Conservation (phyloP, 768 basidiomycete genomes). For the Calocera cornea region DNA sequence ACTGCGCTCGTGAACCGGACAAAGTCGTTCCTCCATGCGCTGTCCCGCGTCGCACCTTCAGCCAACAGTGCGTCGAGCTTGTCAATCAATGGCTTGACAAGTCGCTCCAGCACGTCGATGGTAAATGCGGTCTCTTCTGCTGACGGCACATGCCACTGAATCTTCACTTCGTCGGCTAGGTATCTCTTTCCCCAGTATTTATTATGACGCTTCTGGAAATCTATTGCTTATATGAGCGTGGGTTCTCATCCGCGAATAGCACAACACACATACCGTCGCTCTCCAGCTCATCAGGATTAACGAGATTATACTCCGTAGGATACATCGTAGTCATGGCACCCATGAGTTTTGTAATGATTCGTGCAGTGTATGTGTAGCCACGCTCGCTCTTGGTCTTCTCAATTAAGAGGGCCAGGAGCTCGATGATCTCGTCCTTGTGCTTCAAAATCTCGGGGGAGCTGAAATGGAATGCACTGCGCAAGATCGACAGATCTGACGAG, state of each 20-base stretch:
- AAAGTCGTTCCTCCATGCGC: conserved; percentile 59
- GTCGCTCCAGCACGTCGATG: conserved; percentile 56
- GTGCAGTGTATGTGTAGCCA: conserved; percentile 68
- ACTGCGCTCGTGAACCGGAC: conserved; percentile 53
- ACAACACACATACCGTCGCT: conserved; percentile 43
- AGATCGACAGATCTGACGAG: conserved; percentile 54
- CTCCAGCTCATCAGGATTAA: conserved; percentile 71
- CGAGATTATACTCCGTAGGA: conserved; percentile 61
- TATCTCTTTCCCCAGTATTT: conserved; percentile 70
- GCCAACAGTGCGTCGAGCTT: conserved; percentile 52
- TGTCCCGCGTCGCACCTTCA: conserved; percentile 45
- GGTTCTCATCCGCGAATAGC: neutral
- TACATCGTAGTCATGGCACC: conserved; percentile 64
- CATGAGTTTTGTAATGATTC: conserved; percentile 60
- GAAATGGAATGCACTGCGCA: conserved; percentile 70
- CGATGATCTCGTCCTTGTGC: conserved; percentile 51
- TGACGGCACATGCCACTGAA: conserved; percentile 78
- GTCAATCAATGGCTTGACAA: conserved; percentile 53
- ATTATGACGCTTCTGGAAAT: conserved; percentile 49
- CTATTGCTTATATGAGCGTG: conserved; percentile 27
- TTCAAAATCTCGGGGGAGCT: conserved; percentile 59
- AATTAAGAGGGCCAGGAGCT: conserved; percentile 48
- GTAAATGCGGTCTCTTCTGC: conserved; percentile 64
- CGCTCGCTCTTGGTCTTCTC: conserved; percentile 79
- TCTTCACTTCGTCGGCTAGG: conserved; percentile 60